phyloP scores from a whole-genome alignment of 257 asterid genomes.

The Euphrasia confusa region DNA sequence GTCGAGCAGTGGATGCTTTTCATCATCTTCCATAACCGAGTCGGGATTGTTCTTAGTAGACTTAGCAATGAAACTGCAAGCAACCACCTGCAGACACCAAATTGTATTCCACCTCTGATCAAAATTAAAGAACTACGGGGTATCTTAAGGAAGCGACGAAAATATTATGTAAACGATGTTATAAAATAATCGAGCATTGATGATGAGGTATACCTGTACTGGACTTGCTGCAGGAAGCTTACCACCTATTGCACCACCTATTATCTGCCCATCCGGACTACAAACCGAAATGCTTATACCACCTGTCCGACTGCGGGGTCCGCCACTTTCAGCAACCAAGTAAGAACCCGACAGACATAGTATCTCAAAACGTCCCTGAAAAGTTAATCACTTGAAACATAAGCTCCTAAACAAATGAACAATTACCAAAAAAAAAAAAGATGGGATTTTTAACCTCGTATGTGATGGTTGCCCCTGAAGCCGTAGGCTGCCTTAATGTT shows the following conservation, averaged over 20 bases:
- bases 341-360: slow-evolving; percentile 71
- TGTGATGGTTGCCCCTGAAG: slow-evolving; percentile 57
- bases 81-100: slow-evolving; percentile 50
- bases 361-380: slow-evolving; percentile 69
- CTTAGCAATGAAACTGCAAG: slow-evolving; percentile 76
- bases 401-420: slow-evolving; percentile 9
- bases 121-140: too few relatives aligned
- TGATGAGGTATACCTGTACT: slow-evolving; percentile 46
- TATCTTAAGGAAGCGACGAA: too few relatives aligned
- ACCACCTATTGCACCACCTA: slow-evolving; percentile 79
- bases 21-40: slow-evolving; percentile 38
- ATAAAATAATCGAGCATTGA: too few relatives aligned
- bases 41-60: slow-evolving; percentile 52
- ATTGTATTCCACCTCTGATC: background rate
- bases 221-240: slow-evolving; percentile 56
- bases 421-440: too few relatives aligned
- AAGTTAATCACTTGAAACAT: slow-evolving; percentile 21
- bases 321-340: slow-evolving; percentile 59
- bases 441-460: slow-evolving; percentile 60
- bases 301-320: slow-evolving; percentile 61
- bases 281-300: slow-evolving; percentile 69
- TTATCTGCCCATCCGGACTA: slow-evolving; percentile 62
- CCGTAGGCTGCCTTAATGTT: slow-evolving; percentile 68
- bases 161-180: too few relatives aligned
- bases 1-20: slow-evolving; percentile 26